Base-by-base conservation (phyloP, 139 green algal species). In the Micromonas commoda region DNA sequence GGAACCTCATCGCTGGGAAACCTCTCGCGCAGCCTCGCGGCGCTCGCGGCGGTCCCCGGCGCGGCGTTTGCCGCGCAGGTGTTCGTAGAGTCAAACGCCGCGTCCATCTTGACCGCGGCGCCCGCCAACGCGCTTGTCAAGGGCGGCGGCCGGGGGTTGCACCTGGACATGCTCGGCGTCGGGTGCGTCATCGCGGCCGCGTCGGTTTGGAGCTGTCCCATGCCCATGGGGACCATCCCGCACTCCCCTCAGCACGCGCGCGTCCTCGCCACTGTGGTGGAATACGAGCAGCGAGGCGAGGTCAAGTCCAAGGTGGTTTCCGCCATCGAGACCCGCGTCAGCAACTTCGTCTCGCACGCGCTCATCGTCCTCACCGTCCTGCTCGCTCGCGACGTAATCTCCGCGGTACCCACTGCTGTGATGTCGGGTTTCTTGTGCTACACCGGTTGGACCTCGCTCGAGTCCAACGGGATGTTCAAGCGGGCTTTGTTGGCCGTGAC, bases 351-450 rank as follows among this genome's bases (percentile, higher is more conserved):
- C 2, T 33, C 66, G 31, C 37, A 38, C 39, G 26, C 31, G 2
- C 65, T 73, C 2, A 21, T 28, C 29, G 16, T 77, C n/a, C 16
- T 65, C 21, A 66, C 71, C 1, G 24, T 77, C 13, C 26, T 34
- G 16, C 20, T 77, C 21, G 28, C n/a, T 2, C 37, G n/a, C 13
- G 1, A 20, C 71, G 37, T 6, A 23, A 39, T 45, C 1, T 51
- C 31, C 31, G 66, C 33, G 16, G 53, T 73, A 13, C 66, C 66
- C 1, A 51, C 53, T 1, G 66, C 66, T 34, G 19, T 20, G n/a
- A n/a, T 73, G 20, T 54, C 29, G 2, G 66, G 66, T 4, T 73
- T 73, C 53, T 73, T 73, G 28, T 19, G 52, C 31, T 73, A 54
- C 2, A 73, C 53, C 33, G 66, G 66, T 29, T 73, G 29, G 31